Evolutionary conservation across 176 grass and related monocot genomes (phyloP), one percentile per base, ranked within the genome.

Genomic region (Olyra latifolia): DNA sequence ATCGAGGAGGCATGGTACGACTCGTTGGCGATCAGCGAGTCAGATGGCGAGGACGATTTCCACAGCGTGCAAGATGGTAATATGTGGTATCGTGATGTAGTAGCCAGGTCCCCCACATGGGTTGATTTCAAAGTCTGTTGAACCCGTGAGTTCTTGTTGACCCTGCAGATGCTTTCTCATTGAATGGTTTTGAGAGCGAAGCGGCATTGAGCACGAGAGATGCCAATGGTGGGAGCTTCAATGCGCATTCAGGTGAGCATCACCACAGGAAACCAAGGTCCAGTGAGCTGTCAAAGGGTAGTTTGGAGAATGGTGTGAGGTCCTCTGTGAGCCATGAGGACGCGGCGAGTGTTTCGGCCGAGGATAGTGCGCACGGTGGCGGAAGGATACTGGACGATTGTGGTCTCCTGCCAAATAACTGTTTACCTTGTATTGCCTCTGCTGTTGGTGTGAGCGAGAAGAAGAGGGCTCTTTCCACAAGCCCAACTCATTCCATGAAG

Each of bases 51-150:
- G 71, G 97, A 99, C 54, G 97, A 99, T 65, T 99, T 93, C 88
- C 81, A 91, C 56, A 99, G 97, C 76, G 84, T 99, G 79, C 93
- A 91, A 42, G 97, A 90, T 38, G 97, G 96, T 99, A 95, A 77
- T 64, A 55, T 19, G 27, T 39, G 71, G 32, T 75, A 42, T 6
- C 45, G 66, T 42, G 71, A 58, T 82, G 67, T 48, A 6, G 1
- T 54, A 39, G 35, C 15, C 19, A 29, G 42, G 28, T 29, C 62
- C 45, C 74, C 55, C 3, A 0, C 15, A 3, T 16, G 12, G 12
- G 3, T 27, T 69, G 68, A 48, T 80, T 76, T 42, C 32, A 11
- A 63, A 22, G 28, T 29, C 53, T 1, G 10, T 39, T 81, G 64
- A 75, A 28, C 45, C 6, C 61, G 61, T 20, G 38, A 81, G 16